A percentile compares a stretch with the other conserved stretches of the same genome.
These are phyloP conservation scores for Aspergillus affinis DNA, from an alignment of 495 filamentous ascomycete genomes.

Conservation along the genomic window DNA sequence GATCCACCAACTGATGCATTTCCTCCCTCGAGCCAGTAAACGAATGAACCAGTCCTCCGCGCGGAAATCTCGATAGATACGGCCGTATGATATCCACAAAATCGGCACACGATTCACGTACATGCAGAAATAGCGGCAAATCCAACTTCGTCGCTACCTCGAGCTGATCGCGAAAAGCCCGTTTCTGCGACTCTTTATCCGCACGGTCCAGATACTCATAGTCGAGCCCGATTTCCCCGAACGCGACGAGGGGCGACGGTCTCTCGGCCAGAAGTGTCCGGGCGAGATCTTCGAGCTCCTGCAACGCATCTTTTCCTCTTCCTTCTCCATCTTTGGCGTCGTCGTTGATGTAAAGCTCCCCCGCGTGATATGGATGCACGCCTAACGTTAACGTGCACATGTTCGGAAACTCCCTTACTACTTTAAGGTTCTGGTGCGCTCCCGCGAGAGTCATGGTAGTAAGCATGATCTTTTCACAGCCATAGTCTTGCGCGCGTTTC, in stretches of 20 bases:
- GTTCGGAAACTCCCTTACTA: slow-evolving; percentile 18
- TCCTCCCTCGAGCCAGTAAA: slow-evolving; percentile 30
- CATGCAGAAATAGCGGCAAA: slow-evolving; percentile 32
- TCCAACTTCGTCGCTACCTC: slow-evolving; percentile 25
- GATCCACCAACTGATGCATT: slow-evolving; percentile 25
- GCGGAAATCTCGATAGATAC: slow-evolving; percentile 21
- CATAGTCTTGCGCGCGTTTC: slow-evolving; percentile 23
- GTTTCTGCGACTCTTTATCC: slow-evolving; percentile 29
- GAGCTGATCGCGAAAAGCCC: slow-evolving; percentile 29
- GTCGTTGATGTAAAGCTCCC: slow-evolving; percentile 28
- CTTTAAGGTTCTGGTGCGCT: slow-evolving; percentile 20
- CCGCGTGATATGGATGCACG: slow-evolving; percentile 32
- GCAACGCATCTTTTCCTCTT: slow-evolving; percentile 8
- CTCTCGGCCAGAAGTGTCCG: slow-evolving; percentile 14
- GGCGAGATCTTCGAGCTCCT: slow-evolving; percentile 11
- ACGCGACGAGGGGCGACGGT: slow-evolving; percentile 26
- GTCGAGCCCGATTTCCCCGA: slow-evolving; percentile 34
- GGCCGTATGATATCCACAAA: slow-evolving; percentile 29
- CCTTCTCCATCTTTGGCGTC: slow-evolving; percentile 1
- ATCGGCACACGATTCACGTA: slow-evolving; percentile 26
- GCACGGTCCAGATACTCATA: slow-evolving; percentile 31
- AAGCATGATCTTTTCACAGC: slow-evolving; percentile 27
- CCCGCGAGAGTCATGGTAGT: slow-evolving; percentile 29
- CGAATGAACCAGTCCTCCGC: slow-evolving; percentile 32
- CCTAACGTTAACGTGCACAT: slow-evolving; percentile 35